Evolutionary conservation across 2,329 filamentous ascomycete genomes (phyloP), one percentile per base, ranked within the genome.

Genomic region (Fusarium sp.): DNA sequence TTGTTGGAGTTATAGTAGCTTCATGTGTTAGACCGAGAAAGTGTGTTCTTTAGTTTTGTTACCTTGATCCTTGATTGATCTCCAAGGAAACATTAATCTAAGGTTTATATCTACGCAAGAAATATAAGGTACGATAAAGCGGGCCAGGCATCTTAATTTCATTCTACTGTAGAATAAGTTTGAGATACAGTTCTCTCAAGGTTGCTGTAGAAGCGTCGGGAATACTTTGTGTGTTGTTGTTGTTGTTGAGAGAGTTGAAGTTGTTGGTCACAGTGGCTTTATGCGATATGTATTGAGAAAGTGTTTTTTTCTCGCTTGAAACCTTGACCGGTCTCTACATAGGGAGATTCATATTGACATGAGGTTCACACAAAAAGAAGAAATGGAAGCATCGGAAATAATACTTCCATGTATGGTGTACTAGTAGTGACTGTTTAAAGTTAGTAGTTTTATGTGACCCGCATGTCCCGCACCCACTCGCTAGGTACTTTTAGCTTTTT

Each of bases 401-500:
- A 37, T 10, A 34, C 16, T 34, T 18, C 14, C 16, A 18, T 37
- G 4, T 37, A 11, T 37, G 34, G 18, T 37, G 34, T 11, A n/a
- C 9, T 37, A 11, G 18, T n/a, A 37, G 34, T 37, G n/a, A 37
- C 18, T n/a, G 34, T 37, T 37, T n/a, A n/a, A 37, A 37, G 34
- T n/a, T 37, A 37, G 34, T 37, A 28, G 34, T 42, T 19, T 25
- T 37, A 19, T 41, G 19, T 52, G 23, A 30, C 52, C 59, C 59
- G 46, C 16, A 8, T 16, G 43, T 55, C 58, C 58, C 46, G 41
- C 46, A 59, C 43, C 49, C 28, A 31, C 39, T 21, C 23, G 37
- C 23, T 51, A 31, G 14, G 30, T 31, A 42, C 25, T 21, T 42
- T 62, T 28, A 18, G 19, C 26, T 34, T 62, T 66, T 44, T 43